Evolutionary conservation across 768 basidiomycete species (phyloP).

Genomic region (Hygrocybe punicea): DNA sequence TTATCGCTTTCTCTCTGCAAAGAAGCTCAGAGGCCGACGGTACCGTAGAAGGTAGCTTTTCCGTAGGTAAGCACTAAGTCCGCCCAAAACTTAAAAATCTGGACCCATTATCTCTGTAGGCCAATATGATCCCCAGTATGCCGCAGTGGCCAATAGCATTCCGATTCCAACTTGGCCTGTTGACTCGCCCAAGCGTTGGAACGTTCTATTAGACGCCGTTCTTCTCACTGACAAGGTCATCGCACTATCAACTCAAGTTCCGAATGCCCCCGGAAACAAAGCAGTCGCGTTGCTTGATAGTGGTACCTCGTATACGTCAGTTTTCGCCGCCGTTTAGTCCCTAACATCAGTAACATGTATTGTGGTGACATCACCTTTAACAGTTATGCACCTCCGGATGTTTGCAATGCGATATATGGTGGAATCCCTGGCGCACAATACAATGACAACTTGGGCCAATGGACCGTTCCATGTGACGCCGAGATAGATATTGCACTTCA

Average conservation of each 20-base stretch:
- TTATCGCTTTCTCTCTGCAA: slow-evolving; percentile 73
- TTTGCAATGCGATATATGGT: slow-evolving; percentile 69
- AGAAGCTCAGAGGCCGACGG: slow-evolving; percentile 50
- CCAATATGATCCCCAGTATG: slow-evolving; percentile 63
- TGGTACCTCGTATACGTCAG: slow-evolving; percentile 78
- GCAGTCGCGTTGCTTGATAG: slow-evolving; percentile 77
- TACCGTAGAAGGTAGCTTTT: slow-evolving; percentile 63
- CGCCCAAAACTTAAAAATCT: background rate
- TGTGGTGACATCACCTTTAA: slow-evolving; percentile 7
- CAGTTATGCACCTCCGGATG: slow-evolving; percentile 66
- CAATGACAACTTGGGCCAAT: slow-evolving; percentile 51
- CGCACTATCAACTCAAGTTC: slow-evolving; percentile 52
- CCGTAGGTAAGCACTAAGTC: slow-evolving; percentile 54
- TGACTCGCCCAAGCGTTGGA: slow-evolving; percentile 65
- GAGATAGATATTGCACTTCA: slow-evolving; percentile 81
- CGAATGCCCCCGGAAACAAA: slow-evolving; percentile 59
- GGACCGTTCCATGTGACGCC: slow-evolving; percentile 68
- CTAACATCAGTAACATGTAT: background rate
- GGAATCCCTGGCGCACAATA: slow-evolving; percentile 60
- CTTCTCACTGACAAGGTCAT: slow-evolving; percentile 54
- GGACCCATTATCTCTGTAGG: slow-evolving; percentile 37
- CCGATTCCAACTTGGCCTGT: slow-evolving; percentile 74
- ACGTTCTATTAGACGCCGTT: slow-evolving; percentile 68
- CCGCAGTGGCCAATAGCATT: slow-evolving; percentile 51
- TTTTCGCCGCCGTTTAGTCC: slow-evolving; percentile 2